Percentiles rank a stretch among this genome's conserved stretches.
phyloP scores from a whole-genome alignment of 768 basidiomycete genomes.

The Auriscalpium microsporum region DNA sequence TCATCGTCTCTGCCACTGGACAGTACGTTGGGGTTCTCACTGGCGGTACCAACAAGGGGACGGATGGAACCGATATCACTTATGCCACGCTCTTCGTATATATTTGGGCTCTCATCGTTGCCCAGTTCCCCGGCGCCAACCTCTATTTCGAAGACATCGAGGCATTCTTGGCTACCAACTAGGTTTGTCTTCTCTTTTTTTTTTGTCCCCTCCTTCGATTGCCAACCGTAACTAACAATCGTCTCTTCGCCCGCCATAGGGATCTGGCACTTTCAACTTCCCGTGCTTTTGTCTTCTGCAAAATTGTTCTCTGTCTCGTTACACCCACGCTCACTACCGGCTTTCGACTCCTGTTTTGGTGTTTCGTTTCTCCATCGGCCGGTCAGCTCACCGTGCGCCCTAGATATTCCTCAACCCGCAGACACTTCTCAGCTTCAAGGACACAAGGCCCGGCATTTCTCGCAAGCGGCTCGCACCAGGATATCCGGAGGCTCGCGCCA shows the following conservation, averaged over 20 bases:
- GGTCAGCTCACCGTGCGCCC: too few species aligned
- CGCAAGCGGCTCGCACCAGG: too few species aligned
- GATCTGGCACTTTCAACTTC: too few species aligned
- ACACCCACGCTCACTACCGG: not conserved
- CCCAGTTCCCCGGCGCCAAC: not conserved
- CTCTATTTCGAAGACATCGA: not conserved
- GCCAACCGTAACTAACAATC: too few species aligned
- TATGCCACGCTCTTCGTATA: slow-evolving; percentile 17
- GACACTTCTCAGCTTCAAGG: too few species aligned
- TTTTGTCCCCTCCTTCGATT: not conserved
- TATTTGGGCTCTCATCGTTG: slow-evolving; percentile 13
- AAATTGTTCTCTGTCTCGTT: not conserved
- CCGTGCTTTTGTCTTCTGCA: not conserved
- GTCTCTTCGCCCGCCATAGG: too few species aligned
- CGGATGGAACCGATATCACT: slow-evolving; percentile 20
- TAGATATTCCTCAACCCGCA: too few species aligned
- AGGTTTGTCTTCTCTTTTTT: not conserved
- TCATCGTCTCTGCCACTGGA: slow-evolving; percentile 15
- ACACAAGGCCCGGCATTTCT: too few species aligned
- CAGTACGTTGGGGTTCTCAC: slow-evolving; percentile 16
- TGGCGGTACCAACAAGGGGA: slow-evolving; percentile 16
- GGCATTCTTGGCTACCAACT: not conserved
- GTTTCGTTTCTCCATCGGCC: not conserved
- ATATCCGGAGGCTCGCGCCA: too few species aligned
- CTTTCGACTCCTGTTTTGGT: not conserved